Evolutionary conservation across 371 early-diverging fungal genomes (phyloP).

Genomic region (Mucor saturninus): DNA sequence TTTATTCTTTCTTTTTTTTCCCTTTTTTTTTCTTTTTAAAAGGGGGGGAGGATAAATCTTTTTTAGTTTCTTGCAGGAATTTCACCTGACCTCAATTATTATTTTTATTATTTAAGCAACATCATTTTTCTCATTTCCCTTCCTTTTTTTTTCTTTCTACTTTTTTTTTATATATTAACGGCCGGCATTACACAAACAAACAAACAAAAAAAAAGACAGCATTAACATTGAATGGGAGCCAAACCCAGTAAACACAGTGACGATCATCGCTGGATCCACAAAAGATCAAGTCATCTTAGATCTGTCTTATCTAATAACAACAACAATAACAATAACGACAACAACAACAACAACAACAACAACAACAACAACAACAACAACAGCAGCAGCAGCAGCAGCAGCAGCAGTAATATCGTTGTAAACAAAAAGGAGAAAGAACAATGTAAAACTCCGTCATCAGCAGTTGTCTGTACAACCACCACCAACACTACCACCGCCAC

Average conservation of each 20-base stretch:
- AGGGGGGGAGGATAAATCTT: background rate
- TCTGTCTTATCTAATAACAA: slow-evolving; percentile 9
- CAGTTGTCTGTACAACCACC: background rate
- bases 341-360: slow-evolving; percentile 5
- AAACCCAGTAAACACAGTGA: slow-evolving; percentile 29
- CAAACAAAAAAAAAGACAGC: background rate
- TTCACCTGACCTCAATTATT: no score
- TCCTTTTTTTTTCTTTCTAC: background rate
- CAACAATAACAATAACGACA: slow-evolving; percentile 1
- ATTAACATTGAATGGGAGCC: slow-evolving; percentile 21
- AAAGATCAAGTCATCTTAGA: slow-evolving; percentile 12
- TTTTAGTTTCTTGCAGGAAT: slow-evolving; percentile 4
- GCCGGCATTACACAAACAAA: background rate
- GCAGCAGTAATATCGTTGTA: no score
- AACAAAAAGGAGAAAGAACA: no score
- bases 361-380: background rate
- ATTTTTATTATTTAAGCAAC: no score
- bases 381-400: background rate
- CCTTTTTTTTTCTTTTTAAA: background rate
- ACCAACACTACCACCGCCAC: background rate
- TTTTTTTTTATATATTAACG: no score
- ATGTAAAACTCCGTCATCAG: background rate
- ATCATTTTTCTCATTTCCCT: slow-evolving; percentile 5
- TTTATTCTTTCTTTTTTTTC: background rate
- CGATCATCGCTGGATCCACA: slow-evolving; percentile 7